Evolutionary conservation across 2,329 filamentous ascomycete genomes (phyloP).

Genomic region (Xylariaceae sp.): DNA sequence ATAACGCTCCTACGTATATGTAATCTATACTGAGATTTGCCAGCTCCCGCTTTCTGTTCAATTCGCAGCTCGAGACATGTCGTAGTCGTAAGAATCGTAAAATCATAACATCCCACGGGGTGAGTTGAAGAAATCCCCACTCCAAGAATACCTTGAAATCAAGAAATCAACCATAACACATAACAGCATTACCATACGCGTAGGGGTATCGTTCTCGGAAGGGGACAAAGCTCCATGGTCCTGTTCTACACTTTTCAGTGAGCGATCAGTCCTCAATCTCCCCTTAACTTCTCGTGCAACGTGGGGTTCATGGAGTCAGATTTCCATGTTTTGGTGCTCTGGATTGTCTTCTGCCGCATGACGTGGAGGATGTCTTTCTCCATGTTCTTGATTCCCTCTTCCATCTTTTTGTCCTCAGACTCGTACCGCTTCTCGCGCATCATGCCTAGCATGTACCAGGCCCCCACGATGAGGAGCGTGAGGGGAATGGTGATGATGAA

Average conservation of each 20-base stretch:
- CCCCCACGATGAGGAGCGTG: conserved; percentile 47
- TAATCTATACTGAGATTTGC: no score
- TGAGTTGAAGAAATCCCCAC: no score
- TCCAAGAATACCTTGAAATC: no score
- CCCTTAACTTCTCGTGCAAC: background rate
- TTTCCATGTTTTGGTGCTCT: conserved; percentile 50
- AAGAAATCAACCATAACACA: no score
- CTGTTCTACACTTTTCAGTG: no score
- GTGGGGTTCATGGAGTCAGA: conserved; percentile 21
- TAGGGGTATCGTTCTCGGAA: no score
- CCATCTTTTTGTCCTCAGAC: conserved; percentile 46
- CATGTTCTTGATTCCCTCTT: conserved; percentile 51
- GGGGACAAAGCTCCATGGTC: no score
- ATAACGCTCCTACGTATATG: no score
- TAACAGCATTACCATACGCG: no score
- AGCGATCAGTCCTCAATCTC: no score
- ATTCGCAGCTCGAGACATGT: no score
- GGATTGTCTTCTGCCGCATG: conserved; percentile 52
- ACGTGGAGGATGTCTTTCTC: conserved; percentile 52
- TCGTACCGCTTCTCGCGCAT: conserved; percentile 44
- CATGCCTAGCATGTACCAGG: conserved; percentile 51
- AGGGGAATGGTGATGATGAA: conserved; percentile 56
- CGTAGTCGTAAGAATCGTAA: conserved; percentile 9
- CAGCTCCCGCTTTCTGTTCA: no score
- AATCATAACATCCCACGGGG: conserved; percentile 3